Conservation (phyloP, 371 early-diverging fungal species). For the Actinomortierella wolfii region DNA sequence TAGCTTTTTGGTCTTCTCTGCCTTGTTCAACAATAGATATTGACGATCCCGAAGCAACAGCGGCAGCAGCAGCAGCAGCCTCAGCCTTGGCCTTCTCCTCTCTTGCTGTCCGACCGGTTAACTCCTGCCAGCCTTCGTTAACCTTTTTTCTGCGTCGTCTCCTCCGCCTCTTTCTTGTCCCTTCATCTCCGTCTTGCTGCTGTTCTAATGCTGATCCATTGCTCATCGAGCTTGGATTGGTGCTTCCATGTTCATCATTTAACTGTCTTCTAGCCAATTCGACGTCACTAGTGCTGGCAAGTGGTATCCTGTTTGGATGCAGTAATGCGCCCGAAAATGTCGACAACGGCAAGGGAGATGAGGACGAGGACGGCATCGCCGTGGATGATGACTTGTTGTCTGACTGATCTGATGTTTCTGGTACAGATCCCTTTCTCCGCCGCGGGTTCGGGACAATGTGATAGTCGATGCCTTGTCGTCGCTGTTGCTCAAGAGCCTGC, state of each 20-base stretch:
- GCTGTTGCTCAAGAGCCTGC: conserved; percentile 44
- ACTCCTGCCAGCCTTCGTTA: conserved; percentile 46
- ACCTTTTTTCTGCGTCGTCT: conserved; percentile 44
- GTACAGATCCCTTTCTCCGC: not conserved
- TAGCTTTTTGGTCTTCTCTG: too few relatives aligned
- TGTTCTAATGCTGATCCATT: too few relatives aligned
- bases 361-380: too few relatives aligned
- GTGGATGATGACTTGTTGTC: too few relatives aligned
- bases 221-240: too few relatives aligned
- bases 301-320: too few relatives aligned
- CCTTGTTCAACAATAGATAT: not conserved
- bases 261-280: too few relatives aligned
- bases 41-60: not conserved
- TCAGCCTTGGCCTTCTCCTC: conserved; percentile 36
- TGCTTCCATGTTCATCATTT: too few relatives aligned
- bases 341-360: too few relatives aligned
- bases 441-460: conserved; percentile 21
- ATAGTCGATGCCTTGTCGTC: conserved; percentile 41
- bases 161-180: conserved; percentile 28
- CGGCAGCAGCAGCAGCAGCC: conserved; percentile 6
- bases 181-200: not conserved
- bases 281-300: too few relatives aligned
- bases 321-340: too few relatives aligned
- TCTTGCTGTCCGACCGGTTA: conserved; percentile 45
- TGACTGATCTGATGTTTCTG: too few relatives aligned